Conservation (phyloP, 306 rosid species). For the Acacia melanoxylon region DNA sequence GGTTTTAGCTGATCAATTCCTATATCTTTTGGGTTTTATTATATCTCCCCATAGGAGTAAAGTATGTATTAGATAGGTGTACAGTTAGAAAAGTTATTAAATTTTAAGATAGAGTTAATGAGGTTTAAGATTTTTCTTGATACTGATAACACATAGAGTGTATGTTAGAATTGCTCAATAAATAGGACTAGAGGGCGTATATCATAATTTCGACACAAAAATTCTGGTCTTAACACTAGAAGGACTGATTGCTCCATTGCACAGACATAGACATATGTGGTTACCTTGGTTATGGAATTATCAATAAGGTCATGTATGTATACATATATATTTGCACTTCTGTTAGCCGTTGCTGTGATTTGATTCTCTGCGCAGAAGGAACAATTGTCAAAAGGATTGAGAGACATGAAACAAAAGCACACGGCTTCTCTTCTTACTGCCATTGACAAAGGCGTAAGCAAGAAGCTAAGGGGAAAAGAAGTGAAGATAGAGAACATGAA, state of each 20-base stretch:
- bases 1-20: no score
- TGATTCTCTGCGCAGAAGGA: constrained; percentile 59
- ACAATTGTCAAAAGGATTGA: constrained; percentile 71
- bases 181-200: no score
- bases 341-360: constrained; percentile 11
- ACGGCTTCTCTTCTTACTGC: constrained; percentile 61
- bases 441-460: constrained; percentile 67
- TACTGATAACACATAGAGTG: no score
- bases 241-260: neutral
- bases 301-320: neutral
- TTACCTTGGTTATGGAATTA: neutral
- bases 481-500: constrained; percentile 74
- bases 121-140: no score
- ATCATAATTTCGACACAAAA: neutral
- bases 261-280: neutral
- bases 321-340: neutral
- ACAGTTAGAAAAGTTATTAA: no score
- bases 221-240: neutral
- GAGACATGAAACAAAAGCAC: constrained; percentile 84
- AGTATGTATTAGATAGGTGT: no score
- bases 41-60: no score
- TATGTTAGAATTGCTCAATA: no score
- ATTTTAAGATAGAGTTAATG: no score
- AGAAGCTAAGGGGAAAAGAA: constrained; percentile 69
- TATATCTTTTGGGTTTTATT: no score